Conservation (phyloP, 805 yeast genomes). For the Yamadazyma endophytica region DNA sequence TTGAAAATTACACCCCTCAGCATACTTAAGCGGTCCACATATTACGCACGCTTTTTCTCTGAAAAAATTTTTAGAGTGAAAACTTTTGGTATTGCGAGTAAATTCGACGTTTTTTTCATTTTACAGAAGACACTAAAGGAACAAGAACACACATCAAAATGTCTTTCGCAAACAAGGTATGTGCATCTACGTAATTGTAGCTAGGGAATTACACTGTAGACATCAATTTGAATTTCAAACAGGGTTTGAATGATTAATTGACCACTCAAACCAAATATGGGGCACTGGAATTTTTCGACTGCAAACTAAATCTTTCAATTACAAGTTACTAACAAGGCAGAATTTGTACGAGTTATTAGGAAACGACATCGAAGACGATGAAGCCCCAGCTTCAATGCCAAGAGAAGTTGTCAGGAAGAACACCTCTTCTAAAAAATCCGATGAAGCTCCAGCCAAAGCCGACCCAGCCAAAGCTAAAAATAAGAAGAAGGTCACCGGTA, state of each 20-base stretch:
- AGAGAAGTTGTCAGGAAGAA: conserved; percentile 77
- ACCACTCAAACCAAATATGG: neutral
- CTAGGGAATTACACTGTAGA: too few species aligned
- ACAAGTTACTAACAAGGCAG: conserved; percentile 27
- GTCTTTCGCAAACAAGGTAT: conserved; percentile 48
- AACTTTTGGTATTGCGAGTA: too few species aligned
- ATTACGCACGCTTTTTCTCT: too few species aligned
- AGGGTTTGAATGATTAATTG: too few species aligned
- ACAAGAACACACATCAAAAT: too few species aligned
- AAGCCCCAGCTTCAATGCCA: conserved; percentile 51
- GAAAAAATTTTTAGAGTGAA: too few species aligned
- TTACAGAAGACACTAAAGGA: too few species aligned
- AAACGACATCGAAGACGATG: conserved; percentile 84
- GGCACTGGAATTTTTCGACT: neutral
- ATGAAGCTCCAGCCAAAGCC: conserved; percentile 76
- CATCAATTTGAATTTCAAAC: too few species aligned
- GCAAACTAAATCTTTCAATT: neutral
- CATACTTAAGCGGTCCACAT: too few species aligned
- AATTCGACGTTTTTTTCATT: too few species aligned
- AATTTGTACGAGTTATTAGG: conserved; percentile 82
- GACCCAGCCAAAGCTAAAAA: conserved; percentile 77
- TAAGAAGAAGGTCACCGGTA: conserved; percentile 70
- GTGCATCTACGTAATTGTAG: conserved; percentile 18
- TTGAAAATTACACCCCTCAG: too few species aligned
- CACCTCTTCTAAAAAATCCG: conserved; percentile 84